Evolutionary conservation across 768 basidiomycete species (phyloP).

Genomic region (Russula abietina): DNA sequence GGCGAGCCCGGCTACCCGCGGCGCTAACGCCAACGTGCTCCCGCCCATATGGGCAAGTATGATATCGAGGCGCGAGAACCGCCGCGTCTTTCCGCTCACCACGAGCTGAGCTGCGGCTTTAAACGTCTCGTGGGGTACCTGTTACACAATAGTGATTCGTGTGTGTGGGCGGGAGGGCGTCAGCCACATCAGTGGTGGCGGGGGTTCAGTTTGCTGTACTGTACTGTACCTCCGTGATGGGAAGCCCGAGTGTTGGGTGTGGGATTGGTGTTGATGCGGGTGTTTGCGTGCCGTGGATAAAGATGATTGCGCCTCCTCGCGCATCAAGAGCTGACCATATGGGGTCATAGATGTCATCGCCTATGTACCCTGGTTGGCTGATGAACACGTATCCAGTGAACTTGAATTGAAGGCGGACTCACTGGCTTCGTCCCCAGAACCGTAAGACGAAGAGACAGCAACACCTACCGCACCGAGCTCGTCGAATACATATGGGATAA

Average conservation of each 20-base stretch:
- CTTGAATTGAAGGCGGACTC: slow-evolving; percentile 21
- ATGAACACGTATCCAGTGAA: no score
- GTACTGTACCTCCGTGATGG: slow-evolving; percentile 54
- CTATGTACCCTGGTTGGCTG: slow-evolving; percentile 53
- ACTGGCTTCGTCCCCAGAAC: slow-evolving; percentile 51
- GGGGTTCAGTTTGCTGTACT: no score
- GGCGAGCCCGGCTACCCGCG: slow-evolving; percentile 64
- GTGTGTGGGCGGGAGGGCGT: neutral
- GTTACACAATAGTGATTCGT: neutral
- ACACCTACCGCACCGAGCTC: slow-evolving; percentile 58
- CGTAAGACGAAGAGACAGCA: slow-evolving; percentile 62
- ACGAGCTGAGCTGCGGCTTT: slow-evolving; percentile 77
- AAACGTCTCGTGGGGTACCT: slow-evolving; percentile 81
- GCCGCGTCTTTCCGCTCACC: slow-evolving; percentile 62
- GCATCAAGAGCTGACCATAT: slow-evolving; percentile 67
- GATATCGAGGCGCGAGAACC: slow-evolving; percentile 52
- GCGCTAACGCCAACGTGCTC: slow-evolving; percentile 54
- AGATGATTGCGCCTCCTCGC: slow-evolving; percentile 54
- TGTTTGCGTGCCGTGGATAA: slow-evolving; percentile 66
- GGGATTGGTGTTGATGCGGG: slow-evolving; percentile 60
- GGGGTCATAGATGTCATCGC: slow-evolving; percentile 54
- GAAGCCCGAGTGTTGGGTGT: slow-evolving; percentile 58
- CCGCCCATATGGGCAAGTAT: slow-evolving; percentile 76
- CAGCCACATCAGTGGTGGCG: no score
- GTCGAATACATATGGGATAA: slow-evolving; percentile 59